These are phyloP conservation scores for Arthrinium puccinioides DNA, from an alignment of 2,329 filamentous ascomycete species.

Conservation along the genomic window DNA sequence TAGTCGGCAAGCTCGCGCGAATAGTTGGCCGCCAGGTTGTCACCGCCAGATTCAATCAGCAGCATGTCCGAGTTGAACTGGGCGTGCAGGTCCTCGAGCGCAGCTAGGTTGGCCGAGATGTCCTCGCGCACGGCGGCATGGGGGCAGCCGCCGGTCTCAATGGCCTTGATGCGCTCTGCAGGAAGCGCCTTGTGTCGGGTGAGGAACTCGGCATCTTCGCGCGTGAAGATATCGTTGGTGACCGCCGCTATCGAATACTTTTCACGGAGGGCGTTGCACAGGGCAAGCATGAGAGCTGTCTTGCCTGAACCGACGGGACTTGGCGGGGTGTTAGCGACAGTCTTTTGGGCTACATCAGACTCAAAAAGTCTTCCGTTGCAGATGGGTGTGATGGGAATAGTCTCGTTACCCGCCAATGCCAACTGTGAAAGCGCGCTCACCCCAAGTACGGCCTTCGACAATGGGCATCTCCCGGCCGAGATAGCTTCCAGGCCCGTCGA, in stretches of 20 bases:
- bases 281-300: conserved; percentile 90
- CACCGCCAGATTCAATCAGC: conserved; percentile 90
- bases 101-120: conserved; percentile 87
- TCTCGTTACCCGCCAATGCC: conserved; percentile 97
- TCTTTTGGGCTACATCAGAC: too few relatives aligned
- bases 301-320: conserved; percentile 96
- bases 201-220: conserved; percentile 96
- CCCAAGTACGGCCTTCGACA: conserved; percentile 80
- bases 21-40: conserved; percentile 97
- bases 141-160: conserved; percentile 95
- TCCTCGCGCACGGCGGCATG: conserved; percentile 97
- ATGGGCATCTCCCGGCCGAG: conserved; percentile 89
- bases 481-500: conserved; percentile 88
- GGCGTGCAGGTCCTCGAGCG: conserved; percentile 79
- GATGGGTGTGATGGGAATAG: too few relatives aligned
- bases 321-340: conserved; percentile 1
- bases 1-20: conserved; percentile 90
- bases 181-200: conserved; percentile 80
- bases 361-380: too few relatives aligned
- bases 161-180: conserved; percentile 78
- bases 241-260: conserved; percentile 86
- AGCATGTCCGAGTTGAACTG: conserved; percentile 77
- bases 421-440: conserved; percentile 84
- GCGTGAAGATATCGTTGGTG: conserved; percentile 98
- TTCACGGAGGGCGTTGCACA: conserved; percentile 76